Base-by-base conservation (phyloP, 805 yeast species). In the Huiozyma naganishii region DNA sequence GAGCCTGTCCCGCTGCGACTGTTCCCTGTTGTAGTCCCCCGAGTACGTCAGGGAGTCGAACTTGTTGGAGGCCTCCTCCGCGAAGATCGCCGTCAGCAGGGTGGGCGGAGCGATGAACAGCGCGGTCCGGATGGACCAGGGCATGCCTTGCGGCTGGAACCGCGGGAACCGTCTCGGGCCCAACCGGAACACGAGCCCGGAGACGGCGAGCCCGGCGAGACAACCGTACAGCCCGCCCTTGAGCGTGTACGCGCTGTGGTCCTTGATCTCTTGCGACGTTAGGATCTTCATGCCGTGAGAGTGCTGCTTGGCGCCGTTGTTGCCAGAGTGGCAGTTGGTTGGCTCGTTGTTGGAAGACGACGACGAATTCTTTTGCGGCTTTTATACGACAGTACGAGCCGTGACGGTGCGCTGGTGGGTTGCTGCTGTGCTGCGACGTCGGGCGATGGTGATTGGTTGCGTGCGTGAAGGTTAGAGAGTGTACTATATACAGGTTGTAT, bases 31-130 rank as follows among this genome's bases (percentile, higher is more conserved):
- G 9, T 37, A 35, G 2, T 64, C 66, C 10, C 76, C 66, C 29
- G 79, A 72, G 58, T 85, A 80, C 70, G 68, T 70, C 35, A 72
- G 63, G 41, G 70, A 68, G 56, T 84, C 94, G 58, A 83, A 85
- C 30, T 64, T 64, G 42, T 74, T 71, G 3, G 94, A 84, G 1
- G 84, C 79, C 45, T 72, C 73, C 61, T 85, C 95, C 11, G 86
- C 89, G 48, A 67, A 67, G 41, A 83, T 78, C 4, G 83, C 77
- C 7, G 79, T 72, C 28, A 72, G 52, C 36, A 79, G 64, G 2
- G 82, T 73, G 30, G 84, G 80, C 10, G 95, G 94, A 32, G 77
- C 72, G 45, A 81, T 74, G 52, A 76, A 76, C 42, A 79, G 61
- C 6, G 86, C 85, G 2, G 90, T 78, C 50, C 73, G 71, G 48